These are phyloP conservation scores for Trichoderma breve DNA, from an alignment of 2,329 filamentous ascomycete species.

Conservation along the genomic window DNA sequence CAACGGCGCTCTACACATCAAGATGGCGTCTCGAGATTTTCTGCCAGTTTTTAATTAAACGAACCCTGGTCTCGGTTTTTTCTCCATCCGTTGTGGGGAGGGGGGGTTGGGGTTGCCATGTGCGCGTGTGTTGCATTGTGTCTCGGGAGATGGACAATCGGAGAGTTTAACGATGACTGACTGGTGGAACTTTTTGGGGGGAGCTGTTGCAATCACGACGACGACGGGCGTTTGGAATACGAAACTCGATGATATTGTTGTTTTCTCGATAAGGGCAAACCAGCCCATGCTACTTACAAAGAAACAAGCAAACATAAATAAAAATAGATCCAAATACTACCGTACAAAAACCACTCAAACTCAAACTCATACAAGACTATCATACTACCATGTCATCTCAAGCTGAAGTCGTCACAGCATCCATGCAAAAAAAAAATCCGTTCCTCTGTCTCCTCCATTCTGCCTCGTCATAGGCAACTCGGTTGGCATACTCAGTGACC, in stretches of 20 bases:
- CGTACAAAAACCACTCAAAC: not conserved
- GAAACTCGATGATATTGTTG: not conserved
- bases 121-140: not conserved
- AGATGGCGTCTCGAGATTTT: not conserved
- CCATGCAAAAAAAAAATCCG: not conserved
- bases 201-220: not conserved
- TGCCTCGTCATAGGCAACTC: not conserved
- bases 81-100: not conserved
- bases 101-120: not conserved
- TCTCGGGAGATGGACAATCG: not conserved
- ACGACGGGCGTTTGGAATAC: not conserved
- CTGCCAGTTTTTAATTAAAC: not conserved
- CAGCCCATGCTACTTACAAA: not conserved
- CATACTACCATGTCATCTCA: not conserved
- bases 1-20: not conserved
- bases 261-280: not conserved
- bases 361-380: not conserved
- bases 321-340: not conserved
- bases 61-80: not conserved
- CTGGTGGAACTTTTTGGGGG: not conserved
- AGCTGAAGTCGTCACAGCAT: not conserved
- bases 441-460: not conserved
- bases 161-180: not conserved
- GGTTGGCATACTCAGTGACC: constrained; percentile 22
- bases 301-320: not conserved